A percentile compares a stretch with the other conserved stretches of the same genome.
Conservation (phyloP, 768 basidiomycete species). For the Mycena metata region DNA sequence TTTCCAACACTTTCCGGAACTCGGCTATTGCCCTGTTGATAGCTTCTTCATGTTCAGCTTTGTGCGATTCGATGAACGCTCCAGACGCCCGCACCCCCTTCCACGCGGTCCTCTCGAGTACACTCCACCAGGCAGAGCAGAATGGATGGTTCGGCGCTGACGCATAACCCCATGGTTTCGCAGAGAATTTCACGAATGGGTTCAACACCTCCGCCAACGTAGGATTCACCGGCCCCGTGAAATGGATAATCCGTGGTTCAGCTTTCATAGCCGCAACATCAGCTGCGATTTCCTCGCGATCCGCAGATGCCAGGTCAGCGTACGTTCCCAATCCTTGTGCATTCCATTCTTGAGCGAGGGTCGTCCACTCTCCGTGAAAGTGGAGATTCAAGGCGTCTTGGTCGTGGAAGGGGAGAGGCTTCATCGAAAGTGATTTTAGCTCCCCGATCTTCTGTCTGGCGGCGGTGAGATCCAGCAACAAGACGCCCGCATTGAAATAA, state of each 20-base stretch:
- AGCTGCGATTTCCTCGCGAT: slow-evolving; percentile 48
- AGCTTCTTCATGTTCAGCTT: slow-evolving; percentile 11
- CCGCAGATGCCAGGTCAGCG: slow-evolving; percentile 46
- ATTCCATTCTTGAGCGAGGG: slow-evolving; percentile 62
- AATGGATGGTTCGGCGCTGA: slow-evolving; percentile 67
- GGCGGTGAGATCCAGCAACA: slow-evolving; percentile 63
- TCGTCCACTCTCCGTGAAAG: slow-evolving; percentile 59
- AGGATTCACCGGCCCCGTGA: slow-evolving; percentile 70
- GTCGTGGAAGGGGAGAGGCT: slow-evolving; percentile 50
- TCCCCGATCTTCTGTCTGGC: slow-evolving; percentile 45
- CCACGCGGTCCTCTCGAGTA: slow-evolving; percentile 60
- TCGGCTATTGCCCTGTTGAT: background rate
- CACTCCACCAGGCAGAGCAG: slow-evolving; percentile 60
- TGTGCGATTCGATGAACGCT: slow-evolving; percentile 30
- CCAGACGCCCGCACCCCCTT: slow-evolving; percentile 43
- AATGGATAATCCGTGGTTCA: slow-evolving; percentile 65
- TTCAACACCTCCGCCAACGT: slow-evolving; percentile 60
- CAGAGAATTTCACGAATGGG: slow-evolving; percentile 58
- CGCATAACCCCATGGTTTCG: slow-evolving; percentile 72
- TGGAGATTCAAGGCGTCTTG: slow-evolving; percentile 66
- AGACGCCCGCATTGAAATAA: slow-evolving; percentile 71
- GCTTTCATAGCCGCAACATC: slow-evolving; percentile 49
- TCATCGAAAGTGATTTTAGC: slow-evolving; percentile 44
- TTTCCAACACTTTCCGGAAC: slow-evolving; percentile 1
- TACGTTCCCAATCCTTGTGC: slow-evolving; percentile 72